These are phyloP conservation scores for Claviceps paspali DNA, from an alignment of 2,329 filamentous ascomycete species.

Conservation along the genomic window DNA sequence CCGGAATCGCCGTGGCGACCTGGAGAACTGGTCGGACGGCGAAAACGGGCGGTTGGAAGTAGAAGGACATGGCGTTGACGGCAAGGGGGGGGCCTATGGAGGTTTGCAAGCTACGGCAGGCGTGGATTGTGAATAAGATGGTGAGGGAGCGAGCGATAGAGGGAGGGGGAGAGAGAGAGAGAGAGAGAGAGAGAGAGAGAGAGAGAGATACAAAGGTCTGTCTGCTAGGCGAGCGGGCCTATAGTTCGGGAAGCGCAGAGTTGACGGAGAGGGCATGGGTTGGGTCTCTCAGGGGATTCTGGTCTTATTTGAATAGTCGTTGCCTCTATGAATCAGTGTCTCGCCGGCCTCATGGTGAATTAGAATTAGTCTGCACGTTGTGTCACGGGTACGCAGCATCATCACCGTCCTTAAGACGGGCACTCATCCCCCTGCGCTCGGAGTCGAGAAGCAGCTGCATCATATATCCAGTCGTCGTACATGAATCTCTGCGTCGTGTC, in stretches of 20 bases:
- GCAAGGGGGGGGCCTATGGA: too few species aligned
- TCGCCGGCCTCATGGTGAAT: neutral
- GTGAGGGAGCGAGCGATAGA: neutral
- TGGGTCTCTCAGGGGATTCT: neutral
- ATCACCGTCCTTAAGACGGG: neutral
- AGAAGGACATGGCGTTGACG: constrained; percentile 13
- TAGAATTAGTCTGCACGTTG: neutral
- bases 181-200: neutral
- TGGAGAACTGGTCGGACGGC: neutral
- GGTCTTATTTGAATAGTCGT: neutral
- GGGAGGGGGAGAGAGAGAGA: neutral
- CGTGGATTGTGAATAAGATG: too few species aligned
- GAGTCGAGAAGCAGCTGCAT: neutral
- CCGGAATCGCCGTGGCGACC: neutral
- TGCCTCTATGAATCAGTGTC: neutral
- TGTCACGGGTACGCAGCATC: neutral
- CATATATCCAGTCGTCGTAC: neutral
- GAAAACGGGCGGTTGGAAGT: constrained; percentile 15
- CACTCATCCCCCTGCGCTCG: neutral
- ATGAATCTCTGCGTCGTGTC: constrained; percentile 1
- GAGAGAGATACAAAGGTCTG: too few species aligned
- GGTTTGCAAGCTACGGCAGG: too few species aligned
- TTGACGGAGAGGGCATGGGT: too few species aligned
- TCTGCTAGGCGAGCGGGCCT: neutral
- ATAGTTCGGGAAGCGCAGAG: too few species aligned